These are phyloP conservation scores for Gossypium davidsonii DNA, from an alignment of 441 rosid species.

Conservation along the genomic window DNA sequence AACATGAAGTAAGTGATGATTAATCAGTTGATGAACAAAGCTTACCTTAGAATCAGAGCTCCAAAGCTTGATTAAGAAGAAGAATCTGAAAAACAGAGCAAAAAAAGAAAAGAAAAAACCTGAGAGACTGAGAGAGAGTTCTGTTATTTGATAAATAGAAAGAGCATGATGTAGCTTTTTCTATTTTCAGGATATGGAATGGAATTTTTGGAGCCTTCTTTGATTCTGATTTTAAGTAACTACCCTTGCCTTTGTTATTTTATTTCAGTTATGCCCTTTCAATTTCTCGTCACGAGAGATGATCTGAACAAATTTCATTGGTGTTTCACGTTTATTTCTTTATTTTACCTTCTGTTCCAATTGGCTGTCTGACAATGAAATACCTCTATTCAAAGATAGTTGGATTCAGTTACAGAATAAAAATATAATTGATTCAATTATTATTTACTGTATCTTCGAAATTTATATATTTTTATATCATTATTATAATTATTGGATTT, in stretches of 20 bases:
- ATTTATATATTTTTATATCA: too few relatives aligned
- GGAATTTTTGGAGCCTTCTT: slow-evolving; percentile 30
- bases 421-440: too few relatives aligned
- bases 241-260: background rate
- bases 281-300: slow-evolving; percentile 11
- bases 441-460: too few relatives aligned
- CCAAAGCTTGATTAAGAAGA: slow-evolving; percentile 10
- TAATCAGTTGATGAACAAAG: slow-evolving; percentile 14
- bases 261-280: slow-evolving; percentile 26
- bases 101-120: background rate
- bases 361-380: background rate
- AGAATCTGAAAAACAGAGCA: slow-evolving; percentile 7
- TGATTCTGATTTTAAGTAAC: background rate
- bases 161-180: slow-evolving; percentile 19
- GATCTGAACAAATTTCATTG: background rate
- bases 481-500: too few relatives aligned
- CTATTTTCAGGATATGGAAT: slow-evolving; percentile 7
- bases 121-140: slow-evolving; percentile 8
- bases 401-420: too few relatives aligned
- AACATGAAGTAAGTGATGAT: background rate
- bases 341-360: background rate
- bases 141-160: background rate
- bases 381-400: background rate
- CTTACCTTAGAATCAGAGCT: slow-evolving; percentile 30
- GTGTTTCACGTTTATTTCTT: background rate